Conservation (phyloP, 345 rosid genomes). For the Mercurialis annua region DNA sequence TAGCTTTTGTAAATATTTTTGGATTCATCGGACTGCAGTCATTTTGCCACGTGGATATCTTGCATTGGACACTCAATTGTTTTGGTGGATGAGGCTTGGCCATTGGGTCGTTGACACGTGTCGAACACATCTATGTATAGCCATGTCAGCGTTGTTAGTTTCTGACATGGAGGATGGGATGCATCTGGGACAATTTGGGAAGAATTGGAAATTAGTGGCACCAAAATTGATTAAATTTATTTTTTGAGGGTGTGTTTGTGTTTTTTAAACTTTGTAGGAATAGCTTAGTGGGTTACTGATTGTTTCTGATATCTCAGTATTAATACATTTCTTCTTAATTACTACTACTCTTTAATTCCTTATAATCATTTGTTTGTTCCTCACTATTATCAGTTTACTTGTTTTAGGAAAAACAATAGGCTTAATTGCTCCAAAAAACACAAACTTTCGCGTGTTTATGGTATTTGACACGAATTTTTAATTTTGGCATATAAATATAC, state of each 20-base stretch:
- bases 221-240: neutral
- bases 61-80: neutral
- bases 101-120: neutral
- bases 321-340: neutral
- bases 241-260: constrained; percentile 3
- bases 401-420: too few relatives aligned
- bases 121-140: neutral
- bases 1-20: constrained; percentile 10
- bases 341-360: neutral
- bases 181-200: neutral
- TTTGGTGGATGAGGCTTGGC: neutral
- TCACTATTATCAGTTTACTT: too few relatives aligned
- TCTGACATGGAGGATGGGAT: neutral
- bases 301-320: neutral
- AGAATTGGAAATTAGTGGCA: neutral
- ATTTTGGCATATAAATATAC: too few relatives aligned
- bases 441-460: too few relatives aligned
- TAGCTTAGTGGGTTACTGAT: neutral
- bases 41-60: neutral
- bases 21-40: neutral
- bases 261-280: neutral
- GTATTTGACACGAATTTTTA: too few relatives aligned
- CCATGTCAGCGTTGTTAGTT: neutral
- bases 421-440: too few relatives aligned
- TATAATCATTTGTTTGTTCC: neutral